Evolutionary conservation across 2,329 filamentous ascomycete genomes (phyloP).

Genomic region (Fusarium phyllophilum): DNA sequence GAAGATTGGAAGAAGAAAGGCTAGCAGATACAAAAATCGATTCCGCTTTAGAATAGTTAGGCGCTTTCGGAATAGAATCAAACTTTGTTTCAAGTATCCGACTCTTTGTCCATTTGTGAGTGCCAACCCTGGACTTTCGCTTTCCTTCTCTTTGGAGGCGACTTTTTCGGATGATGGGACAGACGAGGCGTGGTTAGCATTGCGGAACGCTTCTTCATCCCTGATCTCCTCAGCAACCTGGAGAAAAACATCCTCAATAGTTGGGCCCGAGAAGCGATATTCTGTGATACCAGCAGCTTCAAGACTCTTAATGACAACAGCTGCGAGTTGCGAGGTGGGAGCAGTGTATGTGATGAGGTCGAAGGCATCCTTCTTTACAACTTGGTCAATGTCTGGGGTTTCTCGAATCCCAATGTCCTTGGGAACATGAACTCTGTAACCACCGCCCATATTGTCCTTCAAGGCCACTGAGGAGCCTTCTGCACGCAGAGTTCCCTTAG

Average conservation of each 20-base stretch:
- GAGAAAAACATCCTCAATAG: constrained; percentile 92
- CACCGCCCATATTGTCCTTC: constrained; percentile 83
- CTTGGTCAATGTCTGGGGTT: constrained; percentile 63
- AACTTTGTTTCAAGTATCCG: constrained; percentile 74
- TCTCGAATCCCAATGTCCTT: constrained; percentile 62
- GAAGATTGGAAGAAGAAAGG: constrained; percentile 80
- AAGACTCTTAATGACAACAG: constrained; percentile 74
- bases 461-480: constrained; percentile 87
- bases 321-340: constrained; percentile 74
- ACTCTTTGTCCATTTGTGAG: constrained; percentile 77
- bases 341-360: constrained; percentile 81
- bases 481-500: constrained; percentile 83
- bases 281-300: constrained; percentile 75
- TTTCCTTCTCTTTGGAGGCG: constrained; percentile 38
- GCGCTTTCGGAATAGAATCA: constrained; percentile 82
- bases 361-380: constrained; percentile 68
- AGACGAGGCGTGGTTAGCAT: constrained; percentile 32
- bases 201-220: constrained; percentile 56
- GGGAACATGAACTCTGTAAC: constrained; percentile 83
- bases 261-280: constrained; percentile 88
- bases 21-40: constrained; percentile 78
- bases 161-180: constrained; percentile 37
- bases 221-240: constrained; percentile 83
- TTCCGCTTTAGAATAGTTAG: constrained; percentile 81
- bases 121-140: constrained; percentile 54